Percentiles rank a stretch among this genome's conserved stretches.
These are phyloP conservation scores for Colletotrichum plurivorum DNA, from an alignment of 2,329 filamentous ascomycete species.

Conservation along the genomic window DNA sequence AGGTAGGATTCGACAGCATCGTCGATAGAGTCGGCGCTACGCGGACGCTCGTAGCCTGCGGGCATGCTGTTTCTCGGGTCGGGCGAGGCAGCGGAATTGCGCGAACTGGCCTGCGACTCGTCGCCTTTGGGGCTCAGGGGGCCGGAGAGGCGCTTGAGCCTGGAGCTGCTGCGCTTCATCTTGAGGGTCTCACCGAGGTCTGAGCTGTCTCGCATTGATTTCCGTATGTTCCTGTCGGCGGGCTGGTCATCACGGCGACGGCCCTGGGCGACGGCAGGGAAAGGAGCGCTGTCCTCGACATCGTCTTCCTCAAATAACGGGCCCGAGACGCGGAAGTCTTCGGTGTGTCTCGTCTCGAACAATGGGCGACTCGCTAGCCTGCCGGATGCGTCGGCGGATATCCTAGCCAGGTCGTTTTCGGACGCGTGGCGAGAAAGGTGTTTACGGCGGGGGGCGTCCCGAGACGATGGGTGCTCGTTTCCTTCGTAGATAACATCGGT, in stretches of 20 bases:
- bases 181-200: conserved; percentile 61
- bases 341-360: conserved; percentile 41
- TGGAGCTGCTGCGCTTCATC: conserved; percentile 69
- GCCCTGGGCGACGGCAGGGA: conserved; percentile 76
- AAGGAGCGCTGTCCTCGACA: conserved; percentile 77
- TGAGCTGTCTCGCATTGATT: conserved; percentile 65
- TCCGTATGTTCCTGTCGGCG: conserved; percentile 59
- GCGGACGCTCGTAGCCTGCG: conserved; percentile 78
- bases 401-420: conserved; percentile 37
- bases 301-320: conserved; percentile 45
- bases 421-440: conserved; percentile 44
- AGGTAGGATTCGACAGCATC: conserved; percentile 90
- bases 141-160: conserved; percentile 70
- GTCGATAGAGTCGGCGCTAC: conserved; percentile 88
- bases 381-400: conserved; percentile 44
- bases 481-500: conserved; percentile 61
- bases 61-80: conserved; percentile 51
- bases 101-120: conserved; percentile 44
- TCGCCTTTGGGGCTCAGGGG: conserved; percentile 59
- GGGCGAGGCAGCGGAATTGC: conserved; percentile 41
- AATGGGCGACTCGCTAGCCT: conserved; percentile 31
- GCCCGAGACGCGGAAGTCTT: conserved; percentile 21
- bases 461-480: conserved; percentile 48
- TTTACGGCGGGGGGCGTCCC: conserved; percentile 42
- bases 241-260: conserved; percentile 66